Percentiles rank a stretch among this genome's conserved stretches.
phyloP scores from a whole-genome alignment of 2,329 filamentous ascomycete species.

The Ceratocystis variospora region DNA sequence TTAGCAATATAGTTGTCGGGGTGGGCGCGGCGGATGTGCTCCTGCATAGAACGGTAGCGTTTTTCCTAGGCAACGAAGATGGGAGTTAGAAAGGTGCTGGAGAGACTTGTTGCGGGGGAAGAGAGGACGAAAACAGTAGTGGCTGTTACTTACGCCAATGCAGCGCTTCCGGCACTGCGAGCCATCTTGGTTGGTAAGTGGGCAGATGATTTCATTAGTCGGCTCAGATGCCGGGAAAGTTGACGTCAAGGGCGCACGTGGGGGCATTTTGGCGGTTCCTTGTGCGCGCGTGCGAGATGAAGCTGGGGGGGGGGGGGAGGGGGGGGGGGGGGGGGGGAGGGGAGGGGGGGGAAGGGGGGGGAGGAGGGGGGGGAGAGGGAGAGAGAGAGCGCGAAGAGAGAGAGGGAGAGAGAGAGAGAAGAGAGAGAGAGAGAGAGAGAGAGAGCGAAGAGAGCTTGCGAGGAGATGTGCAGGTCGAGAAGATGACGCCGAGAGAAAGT shows the following conservation, averaged over 20 bases:
- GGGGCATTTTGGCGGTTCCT: constrained; percentile 56
- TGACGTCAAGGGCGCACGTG: constrained; percentile 70
- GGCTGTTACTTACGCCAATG: constrained; percentile 66
- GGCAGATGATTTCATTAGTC: constrained; percentile 94
- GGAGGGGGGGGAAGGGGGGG: too few species aligned
- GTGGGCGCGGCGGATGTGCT: constrained; percentile 94
- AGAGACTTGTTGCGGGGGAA: not conserved
- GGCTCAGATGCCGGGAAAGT: constrained; percentile 86
- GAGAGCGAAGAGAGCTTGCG: too few species aligned
- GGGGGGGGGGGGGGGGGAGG: too few species aligned
- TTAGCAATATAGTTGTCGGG: constrained; percentile 96
- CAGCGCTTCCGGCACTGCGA: constrained; percentile 96
- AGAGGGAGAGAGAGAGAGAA: too few species aligned
- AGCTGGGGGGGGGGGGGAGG: too few species aligned
- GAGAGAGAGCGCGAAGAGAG: too few species aligned
- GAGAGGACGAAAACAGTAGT: not conserved
- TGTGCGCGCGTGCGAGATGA: not conserved
- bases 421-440: not conserved
- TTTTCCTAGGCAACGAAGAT: constrained; percentile 53
- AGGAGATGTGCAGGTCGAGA: not conserved
- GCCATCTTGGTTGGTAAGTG: constrained; percentile 87
- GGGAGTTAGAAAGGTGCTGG: constrained; percentile 1
- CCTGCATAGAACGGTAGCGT: constrained; percentile 95
- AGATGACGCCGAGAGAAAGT: not conserved
- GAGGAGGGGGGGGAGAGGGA: too few species aligned